Evolutionary conservation across 441 rosid species (phyloP), one percentile per base, ranked within the genome.

Genomic region (Dalechampia spathulata): DNA sequence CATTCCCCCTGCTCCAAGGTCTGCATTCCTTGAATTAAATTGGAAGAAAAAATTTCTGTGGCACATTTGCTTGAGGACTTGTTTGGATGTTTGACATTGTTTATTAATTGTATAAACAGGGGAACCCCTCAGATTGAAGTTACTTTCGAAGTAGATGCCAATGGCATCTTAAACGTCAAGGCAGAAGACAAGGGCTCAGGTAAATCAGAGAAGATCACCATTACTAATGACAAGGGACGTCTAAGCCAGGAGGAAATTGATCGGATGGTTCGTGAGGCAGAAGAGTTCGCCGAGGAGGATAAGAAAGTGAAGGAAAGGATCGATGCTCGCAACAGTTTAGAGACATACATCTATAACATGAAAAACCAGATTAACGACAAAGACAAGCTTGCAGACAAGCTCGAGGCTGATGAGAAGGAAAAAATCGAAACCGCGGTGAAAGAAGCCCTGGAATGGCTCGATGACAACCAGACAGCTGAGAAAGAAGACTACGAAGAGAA

Each of bases 71-170:
- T n/a, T n/a, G n/a, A n/a, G n/a, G n/a, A n/a, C n/a, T n/a, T n/a
- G n/a, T n/a, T n/a, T n/a, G n/a, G n/a, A 15, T 30, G n/a, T 21
- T 30, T 36, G 17, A 25, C 49, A 23, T 20, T 28, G 5, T 51
- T 20, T 22, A 36, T 47, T 9, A 4, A 34, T 63, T 32, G 32
- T 12, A 49, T 49, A 13, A 39, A 62, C 86, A 84, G 99, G 72
- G 99, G 99, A 45, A 92, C 99, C 47, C 97, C 99, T 19, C 99
- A 92, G 70, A 92, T 92, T 56, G 99, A 92, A 62, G 99, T 92
- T 20, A 92, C 99, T 22, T 92, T 92, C 6, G 97, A 92, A 71
- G 97, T 92, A 7, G 99, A 92, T 41, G 99, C 97, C 47, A 92
- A 92, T 2, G 99, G 99, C 61, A 92, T 92, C 58, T 72, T 92